Base-by-base conservation (phyloP, 495 filamentous ascomycete species). In the Aspergillus sclerotioniger region DNA sequence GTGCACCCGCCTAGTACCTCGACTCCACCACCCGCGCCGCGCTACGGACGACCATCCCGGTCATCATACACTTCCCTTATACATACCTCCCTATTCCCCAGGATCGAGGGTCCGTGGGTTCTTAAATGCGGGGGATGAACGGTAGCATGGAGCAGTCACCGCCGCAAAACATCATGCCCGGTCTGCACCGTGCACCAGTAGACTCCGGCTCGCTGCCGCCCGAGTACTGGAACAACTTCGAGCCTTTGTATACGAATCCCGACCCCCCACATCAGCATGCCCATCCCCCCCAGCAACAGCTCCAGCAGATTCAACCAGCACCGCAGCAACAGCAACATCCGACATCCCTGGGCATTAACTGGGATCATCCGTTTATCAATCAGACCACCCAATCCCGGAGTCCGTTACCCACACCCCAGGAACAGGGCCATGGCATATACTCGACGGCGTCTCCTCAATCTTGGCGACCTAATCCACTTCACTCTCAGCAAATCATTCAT, bases 101-200 rank as follows among this genome's bases (percentile, higher is more conserved):
- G 13, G n/a, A 13, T 41, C 9, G 13, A 37, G 25, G 25, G 25
- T 45, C n/a, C n/a, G 10, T 13, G 10, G 10, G n/a, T 2, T 16
- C 1, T 7, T 8, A 50, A 13, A 29, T 9, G 49, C 54, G 49
- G 52, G 56, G 51, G 39, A 28, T 55, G 16, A 59, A 55, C 39
- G 43, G 45, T 56, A 71, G 53, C 50, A 79, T 79, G 76, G 76
- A 79, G 62, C 76, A 72, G 64, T 68, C 71, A 21, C 63, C 71
- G 32, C 59, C 68, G 44, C 71, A 72, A 51, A 70, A 68, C 57
- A 53, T 68, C 20, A 65, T 76, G 68, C 65, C 62, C 53, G 69
- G 69, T 17, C 49, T 75, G 57, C 65, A 66, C 32, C 65, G 67
- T 62, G 59, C 62, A n/a, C 53, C 67, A 47, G 64, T 69, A 47